A percentile compares a stretch with the other conserved stretches of the same genome.
phyloP scores from a whole-genome alignment of 176 grass and related monocot genomes.

The Themeda triandra region DNA sequence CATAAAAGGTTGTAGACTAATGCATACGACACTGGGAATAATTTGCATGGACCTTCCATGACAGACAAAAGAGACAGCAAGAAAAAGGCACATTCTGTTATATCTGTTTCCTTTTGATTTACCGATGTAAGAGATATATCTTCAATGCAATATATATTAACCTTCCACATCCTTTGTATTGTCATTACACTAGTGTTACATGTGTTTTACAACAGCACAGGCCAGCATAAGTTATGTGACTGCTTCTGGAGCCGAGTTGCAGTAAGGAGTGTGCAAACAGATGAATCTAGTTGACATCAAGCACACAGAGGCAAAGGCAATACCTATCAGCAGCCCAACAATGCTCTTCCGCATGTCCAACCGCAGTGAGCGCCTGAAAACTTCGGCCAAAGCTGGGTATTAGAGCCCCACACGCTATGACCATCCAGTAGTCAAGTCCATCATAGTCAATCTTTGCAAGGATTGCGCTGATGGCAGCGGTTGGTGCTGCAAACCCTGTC shows the following conservation, averaged over 20 bases:
- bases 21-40: background rate
- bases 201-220: slow-evolving; percentile 28
- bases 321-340: slow-evolving; percentile 72
- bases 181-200: slow-evolving; percentile 38
- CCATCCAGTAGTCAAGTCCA: slow-evolving; percentile 92
- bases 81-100: background rate
- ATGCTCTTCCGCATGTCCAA: slow-evolving; percentile 67
- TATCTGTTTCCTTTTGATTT: background rate
- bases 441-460: slow-evolving; percentile 73
- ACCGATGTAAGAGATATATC: background rate
- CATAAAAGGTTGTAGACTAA: background rate
- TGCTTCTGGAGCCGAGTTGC: slow-evolving; percentile 95
- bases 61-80: background rate
- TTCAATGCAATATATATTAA: background rate
- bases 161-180: background rate
- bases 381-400: slow-evolving; percentile 66
- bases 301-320: slow-evolving; percentile 73
- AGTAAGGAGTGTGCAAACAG: slow-evolving; percentile 97
- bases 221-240: slow-evolving; percentile 55
- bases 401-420: slow-evolving; percentile 76
- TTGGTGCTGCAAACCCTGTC: slow-evolving; percentile 77
- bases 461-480: slow-evolving; percentile 77
- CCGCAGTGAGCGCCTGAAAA: slow-evolving; percentile 66
- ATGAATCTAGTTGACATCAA: slow-evolving; percentile 93
- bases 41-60: background rate